Evolutionary conservation across 768 basidiomycete species (phyloP).

Genomic region (Serendipita sp.): DNA sequence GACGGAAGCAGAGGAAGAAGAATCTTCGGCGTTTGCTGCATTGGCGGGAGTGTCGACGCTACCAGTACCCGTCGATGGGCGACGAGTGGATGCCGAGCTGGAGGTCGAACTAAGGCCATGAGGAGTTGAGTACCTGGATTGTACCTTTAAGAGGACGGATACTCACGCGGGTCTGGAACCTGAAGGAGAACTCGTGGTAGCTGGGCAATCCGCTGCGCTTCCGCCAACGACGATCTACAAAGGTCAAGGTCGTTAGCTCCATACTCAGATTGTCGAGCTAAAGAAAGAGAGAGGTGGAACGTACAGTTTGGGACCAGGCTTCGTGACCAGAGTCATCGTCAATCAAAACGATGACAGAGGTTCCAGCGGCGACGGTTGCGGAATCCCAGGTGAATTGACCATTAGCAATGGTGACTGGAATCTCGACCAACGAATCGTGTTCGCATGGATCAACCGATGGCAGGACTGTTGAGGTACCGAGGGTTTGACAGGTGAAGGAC

Average conservation of each 20-base stretch:
- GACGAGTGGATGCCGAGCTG: background rate
- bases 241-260: background rate
- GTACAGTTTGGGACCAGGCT: background rate
- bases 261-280: background rate
- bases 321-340: background rate
- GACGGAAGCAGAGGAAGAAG: background rate
- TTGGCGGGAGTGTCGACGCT: background rate
- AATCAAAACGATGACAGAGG: background rate
- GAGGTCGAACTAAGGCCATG: too few species aligned
- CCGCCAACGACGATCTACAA: background rate
- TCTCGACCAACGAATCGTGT: background rate
- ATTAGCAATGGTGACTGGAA: too few species aligned
- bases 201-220: background rate
- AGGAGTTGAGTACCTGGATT: too few species aligned
- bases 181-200: background rate
- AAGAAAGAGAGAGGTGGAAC: background rate
- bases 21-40: background rate
- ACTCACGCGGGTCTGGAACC: background rate
- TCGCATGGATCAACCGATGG: constrained; percentile 2
- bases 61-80: background rate
- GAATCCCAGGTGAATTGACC: background rate
- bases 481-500: too few species aligned
- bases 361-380: background rate
- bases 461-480: background rate
- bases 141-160: background rate